Percentiles rank a stretch among this genome's conserved stretches.
Conservation (phyloP, 2,329 filamentous ascomycete species). For the Teratosphaeria zuluensis region DNA sequence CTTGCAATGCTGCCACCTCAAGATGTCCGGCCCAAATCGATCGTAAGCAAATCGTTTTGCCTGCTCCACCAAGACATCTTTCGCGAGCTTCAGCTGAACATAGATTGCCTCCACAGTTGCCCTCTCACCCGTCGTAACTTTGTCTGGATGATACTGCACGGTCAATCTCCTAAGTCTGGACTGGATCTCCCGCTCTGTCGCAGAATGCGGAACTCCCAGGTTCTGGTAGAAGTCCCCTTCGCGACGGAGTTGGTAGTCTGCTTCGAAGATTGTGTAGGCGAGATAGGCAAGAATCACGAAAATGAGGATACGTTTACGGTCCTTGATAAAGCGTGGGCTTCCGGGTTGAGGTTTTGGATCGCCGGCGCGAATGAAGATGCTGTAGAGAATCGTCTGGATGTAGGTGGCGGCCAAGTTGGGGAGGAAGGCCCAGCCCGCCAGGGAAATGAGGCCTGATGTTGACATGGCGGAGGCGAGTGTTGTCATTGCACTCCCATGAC, state of each 20-base stretch:
- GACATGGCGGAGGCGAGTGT: neutral
- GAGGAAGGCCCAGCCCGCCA: slow-evolving; percentile 53
- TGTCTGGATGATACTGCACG: slow-evolving; percentile 71
- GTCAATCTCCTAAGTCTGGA: slow-evolving; percentile 71
- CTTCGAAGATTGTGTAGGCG: slow-evolving; percentile 84
- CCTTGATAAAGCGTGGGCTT: slow-evolving; percentile 56
- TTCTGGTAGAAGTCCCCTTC: slow-evolving; percentile 69
- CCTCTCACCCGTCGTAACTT: slow-evolving; percentile 42
- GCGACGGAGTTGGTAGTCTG: slow-evolving; percentile 67
- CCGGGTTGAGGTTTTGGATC: slow-evolving; percentile 64
- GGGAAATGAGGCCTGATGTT: slow-evolving; percentile 38
- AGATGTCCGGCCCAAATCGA: slow-evolving; percentile 67
- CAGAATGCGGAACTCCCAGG: slow-evolving; percentile 59
- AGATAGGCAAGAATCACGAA: slow-evolving; percentile 77
- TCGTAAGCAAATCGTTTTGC: slow-evolving; percentile 80
- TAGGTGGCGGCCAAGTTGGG: slow-evolving; percentile 63
- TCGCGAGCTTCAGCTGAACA: slow-evolving; percentile 70
- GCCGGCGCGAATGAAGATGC: slow-evolving; percentile 79
- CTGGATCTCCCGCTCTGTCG: slow-evolving; percentile 69
- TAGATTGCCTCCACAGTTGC: slow-evolving; percentile 50
- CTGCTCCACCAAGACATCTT: slow-evolving; percentile 71
- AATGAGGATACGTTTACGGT: slow-evolving; percentile 76
- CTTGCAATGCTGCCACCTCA: slow-evolving; percentile 55
- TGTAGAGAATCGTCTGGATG: slow-evolving; percentile 74
- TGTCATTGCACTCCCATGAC: neutral